phyloP scores from a whole-genome alignment of 768 basidiomycete species.

The Rhodotorula paludigena region DNA sequence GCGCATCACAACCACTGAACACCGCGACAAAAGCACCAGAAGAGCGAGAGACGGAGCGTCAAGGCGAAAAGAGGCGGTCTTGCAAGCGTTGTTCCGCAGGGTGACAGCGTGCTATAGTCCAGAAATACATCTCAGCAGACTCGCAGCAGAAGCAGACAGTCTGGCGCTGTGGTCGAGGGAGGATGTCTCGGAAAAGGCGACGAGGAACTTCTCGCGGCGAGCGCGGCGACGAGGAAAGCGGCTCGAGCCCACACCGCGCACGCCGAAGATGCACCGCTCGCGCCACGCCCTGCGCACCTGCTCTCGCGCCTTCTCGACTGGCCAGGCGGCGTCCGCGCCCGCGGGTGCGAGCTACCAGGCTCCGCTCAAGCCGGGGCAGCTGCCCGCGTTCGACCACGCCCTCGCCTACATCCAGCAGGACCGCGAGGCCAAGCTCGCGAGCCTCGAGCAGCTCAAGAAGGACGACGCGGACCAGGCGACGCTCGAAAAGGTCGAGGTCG shows the following conservation, averaged over 20 bases:
- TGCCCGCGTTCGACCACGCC: conserved; percentile 70
- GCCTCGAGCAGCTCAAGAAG: conserved; percentile 51
- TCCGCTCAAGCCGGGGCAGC: conserved; percentile 20
- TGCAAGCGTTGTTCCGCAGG: too few species aligned
- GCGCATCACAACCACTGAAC: too few species aligned
- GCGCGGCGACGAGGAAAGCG: not conserved
- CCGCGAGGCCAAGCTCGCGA: conserved; percentile 53
- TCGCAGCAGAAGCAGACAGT: too few species aligned
- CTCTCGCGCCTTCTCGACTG: conserved; percentile 18
- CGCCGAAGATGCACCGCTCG: conserved; percentile 16
- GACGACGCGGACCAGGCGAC: conserved; percentile 44
- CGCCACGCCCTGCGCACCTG: conserved; percentile 7
- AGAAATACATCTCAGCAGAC: too few species aligned
- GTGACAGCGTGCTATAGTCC: too few species aligned
- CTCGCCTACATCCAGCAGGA: conserved; percentile 65
- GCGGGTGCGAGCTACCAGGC: conserved; percentile 14
- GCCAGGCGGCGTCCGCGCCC: too few species aligned
- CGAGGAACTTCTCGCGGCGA: too few species aligned
- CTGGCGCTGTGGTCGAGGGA: too few species aligned
- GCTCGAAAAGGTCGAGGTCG: conserved; percentile 61
- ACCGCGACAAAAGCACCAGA: too few species aligned
- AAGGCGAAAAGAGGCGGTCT: too few species aligned
- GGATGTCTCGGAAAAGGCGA: too few species aligned
- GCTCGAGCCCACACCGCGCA: not conserved
- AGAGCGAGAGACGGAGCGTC: too few species aligned